These are phyloP conservation scores for Didymosphaeria variabile DNA, from an alignment of 2,329 filamentous ascomycete genomes.

Conservation along the genomic window DNA sequence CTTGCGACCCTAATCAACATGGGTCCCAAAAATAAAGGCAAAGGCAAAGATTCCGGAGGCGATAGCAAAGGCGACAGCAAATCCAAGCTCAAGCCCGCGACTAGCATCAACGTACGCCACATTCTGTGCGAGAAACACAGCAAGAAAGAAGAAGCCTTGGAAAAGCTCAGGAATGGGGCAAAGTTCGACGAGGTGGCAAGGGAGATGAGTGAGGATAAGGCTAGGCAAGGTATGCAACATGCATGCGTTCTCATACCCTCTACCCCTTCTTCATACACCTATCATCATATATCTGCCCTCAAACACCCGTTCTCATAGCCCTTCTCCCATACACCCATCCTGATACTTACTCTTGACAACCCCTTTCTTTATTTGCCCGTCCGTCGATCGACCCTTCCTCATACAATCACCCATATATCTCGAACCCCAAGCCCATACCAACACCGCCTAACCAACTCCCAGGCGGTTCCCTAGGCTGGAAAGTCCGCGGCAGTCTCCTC, in stretches of 20 bases:
- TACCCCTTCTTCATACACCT: too few species aligned
- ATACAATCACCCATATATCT: background rate
- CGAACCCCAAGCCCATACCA: background rate
- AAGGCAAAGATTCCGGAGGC: conserved; percentile 4
- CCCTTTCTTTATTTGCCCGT: too few species aligned
- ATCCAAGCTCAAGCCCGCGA: conserved; percentile 67
- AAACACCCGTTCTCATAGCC: background rate
- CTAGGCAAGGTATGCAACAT: conserved; percentile 57
- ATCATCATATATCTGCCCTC: too few species aligned
- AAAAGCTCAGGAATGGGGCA: conserved; percentile 70
- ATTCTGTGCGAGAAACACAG: conserved; percentile 79
- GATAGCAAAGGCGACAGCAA: conserved; percentile 11
- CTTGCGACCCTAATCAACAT: background rate
- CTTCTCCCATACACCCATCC: background rate
- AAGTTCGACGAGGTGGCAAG: conserved; percentile 80
- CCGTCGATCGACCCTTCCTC: too few species aligned
- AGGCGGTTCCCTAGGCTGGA: conserved; percentile 79
- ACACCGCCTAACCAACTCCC: background rate
- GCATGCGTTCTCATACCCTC: background rate
- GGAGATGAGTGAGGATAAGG: conserved; percentile 80
- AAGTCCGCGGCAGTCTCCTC: conserved; percentile 72
- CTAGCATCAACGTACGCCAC: conserved; percentile 75
- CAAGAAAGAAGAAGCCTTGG: conserved; percentile 80
- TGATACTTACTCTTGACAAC: background rate
- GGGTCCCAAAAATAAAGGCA: conserved; percentile 11